Percentiles rank a stretch among this genome's conserved stretches.
Conservation (phyloP, 495 filamentous ascomycete species). For the Lasiosphaeriaceae sp. region DNA sequence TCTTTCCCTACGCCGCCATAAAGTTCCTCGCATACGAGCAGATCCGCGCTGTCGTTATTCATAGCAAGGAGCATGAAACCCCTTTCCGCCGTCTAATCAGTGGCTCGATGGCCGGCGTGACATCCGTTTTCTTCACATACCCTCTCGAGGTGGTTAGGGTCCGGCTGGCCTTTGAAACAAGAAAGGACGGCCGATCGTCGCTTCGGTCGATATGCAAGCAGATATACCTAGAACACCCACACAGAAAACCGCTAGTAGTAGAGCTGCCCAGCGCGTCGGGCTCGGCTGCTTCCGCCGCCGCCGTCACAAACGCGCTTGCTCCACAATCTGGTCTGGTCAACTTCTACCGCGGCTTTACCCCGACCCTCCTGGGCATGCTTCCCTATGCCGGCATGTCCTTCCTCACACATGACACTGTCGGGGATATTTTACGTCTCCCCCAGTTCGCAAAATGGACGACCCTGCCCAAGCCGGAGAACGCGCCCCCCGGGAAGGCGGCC, state of each 20-base stretch:
- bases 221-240: constrained; percentile 72
- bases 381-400: constrained; percentile 98
- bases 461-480: constrained; percentile 39
- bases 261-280: constrained; percentile 7
- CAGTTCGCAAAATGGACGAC: constrained; percentile 64
- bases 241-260: constrained; percentile 13
- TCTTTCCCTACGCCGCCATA: constrained; percentile 96
- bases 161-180: constrained; percentile 90
- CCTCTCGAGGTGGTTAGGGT: constrained; percentile 90
- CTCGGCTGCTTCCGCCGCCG: constrained; percentile 24
- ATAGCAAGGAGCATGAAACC: constrained; percentile 68
- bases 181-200: constrained; percentile 58
- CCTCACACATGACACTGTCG: constrained; percentile 83
- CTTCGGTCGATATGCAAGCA: constrained; percentile 68
- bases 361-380: constrained; percentile 88
- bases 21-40: constrained; percentile 99
- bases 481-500: constrained; percentile 53
- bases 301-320: constrained; percentile 34
- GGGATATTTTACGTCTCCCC: constrained; percentile 72
- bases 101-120: constrained; percentile 78
- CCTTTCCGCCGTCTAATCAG: constrained; percentile 70
- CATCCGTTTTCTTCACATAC: constrained; percentile 92
- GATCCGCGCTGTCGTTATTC: constrained; percentile 73
- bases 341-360: constrained; percentile 91
- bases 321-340: constrained; percentile 71